Base-by-base conservation (phyloP, 2,329 filamentous ascomycete species). In the Samsoniella hepiali region DNA sequence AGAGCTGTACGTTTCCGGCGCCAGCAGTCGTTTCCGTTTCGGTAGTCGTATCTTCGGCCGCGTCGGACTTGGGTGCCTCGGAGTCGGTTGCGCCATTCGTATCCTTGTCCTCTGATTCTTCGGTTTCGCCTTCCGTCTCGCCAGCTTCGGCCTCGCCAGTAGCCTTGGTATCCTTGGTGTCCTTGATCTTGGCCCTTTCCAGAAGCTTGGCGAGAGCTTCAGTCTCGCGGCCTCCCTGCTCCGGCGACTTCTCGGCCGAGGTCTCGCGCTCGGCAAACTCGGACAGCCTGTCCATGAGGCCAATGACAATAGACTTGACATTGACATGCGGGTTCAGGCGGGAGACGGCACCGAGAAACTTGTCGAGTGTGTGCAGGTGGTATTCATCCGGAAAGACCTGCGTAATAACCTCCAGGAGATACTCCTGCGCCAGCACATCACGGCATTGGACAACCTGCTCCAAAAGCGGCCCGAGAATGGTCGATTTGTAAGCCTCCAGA, bases 311-410 rank as follows among this genome's bases (percentile, higher is more conserved):
- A 54, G 91, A 91, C 79, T 99, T 99, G 78, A 99, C 88, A 69
- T 99, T 97, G 71, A 99, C 95, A 72, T 98, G 91, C 0, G 94
- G 95, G 71, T 99, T 97, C 44, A 99, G 82, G 64, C 94, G 85
- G 15, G 94, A 92, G 40, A 97, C 96, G 7, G 95, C 95, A 9
- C 90, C 95, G 40, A 99, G 86, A 74, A 99, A 91, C 73, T 97
- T 90, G 73, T 98, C 95, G 38, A 99, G 85, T 0, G 95, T 99
- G 74, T 99, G 93, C 29, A 99, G 86, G 76, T 99, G 96, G 75
- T 94, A 99, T 73, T 99, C 95, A 77, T 99, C 95, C 1, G 95
- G 95, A 80, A 99, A 99, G 59, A 98, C 95, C 76, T 99, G 96
- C 5, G 94, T 99, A 68, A 99, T 96, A 67, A 99, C 95, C 83